Evolutionary conservation across 2,329 filamentous ascomycete genomes (phyloP).

Genomic region (Nemania diffusa): DNA sequence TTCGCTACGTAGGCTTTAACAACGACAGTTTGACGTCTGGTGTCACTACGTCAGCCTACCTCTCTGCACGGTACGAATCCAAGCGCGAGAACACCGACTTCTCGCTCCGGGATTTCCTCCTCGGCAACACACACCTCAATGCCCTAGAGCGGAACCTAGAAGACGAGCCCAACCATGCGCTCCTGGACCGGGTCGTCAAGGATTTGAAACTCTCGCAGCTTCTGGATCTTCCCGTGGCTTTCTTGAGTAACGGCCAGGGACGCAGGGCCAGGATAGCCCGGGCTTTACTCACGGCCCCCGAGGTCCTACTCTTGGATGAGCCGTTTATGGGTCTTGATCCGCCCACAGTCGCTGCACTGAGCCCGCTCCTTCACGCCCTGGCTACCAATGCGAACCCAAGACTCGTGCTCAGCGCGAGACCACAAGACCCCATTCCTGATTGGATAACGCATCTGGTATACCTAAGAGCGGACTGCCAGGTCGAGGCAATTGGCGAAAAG

Average conservation of each 20-base stretch:
- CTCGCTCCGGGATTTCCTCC: constrained; percentile 81
- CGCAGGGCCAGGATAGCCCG: constrained; percentile 88
- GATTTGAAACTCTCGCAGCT: constrained; percentile 77
- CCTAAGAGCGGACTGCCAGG: constrained; percentile 72
- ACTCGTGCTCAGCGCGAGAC: constrained; percentile 79
- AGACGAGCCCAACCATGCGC: constrained; percentile 58
- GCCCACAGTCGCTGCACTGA: constrained; percentile 77
- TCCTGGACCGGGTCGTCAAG: constrained; percentile 70
- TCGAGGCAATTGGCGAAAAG: constrained; percentile 74
- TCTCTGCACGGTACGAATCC: constrained; percentile 92
- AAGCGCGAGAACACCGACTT: constrained; percentile 88
- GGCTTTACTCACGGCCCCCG: constrained; percentile 80
- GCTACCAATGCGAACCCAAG: constrained; percentile 74
- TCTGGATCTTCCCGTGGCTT: constrained; percentile 83
- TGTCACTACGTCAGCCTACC: constrained; percentile 78
- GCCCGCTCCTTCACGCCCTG: constrained; percentile 74
- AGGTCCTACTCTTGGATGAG: constrained; percentile 87
- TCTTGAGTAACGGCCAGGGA: constrained; percentile 93
- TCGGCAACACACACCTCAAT: constrained; percentile 86
- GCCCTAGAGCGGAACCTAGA: constrained; percentile 64
- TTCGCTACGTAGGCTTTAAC: constrained; percentile 92
- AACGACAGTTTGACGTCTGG: constrained; percentile 70
- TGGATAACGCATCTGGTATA: constrained; percentile 91
- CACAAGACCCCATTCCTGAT: constrained; percentile 86
- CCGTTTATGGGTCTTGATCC: constrained; percentile 97